phyloP scores from a whole-genome alignment of 2,329 filamentous ascomycete genomes.

The Fonsecaea monophora region DNA sequence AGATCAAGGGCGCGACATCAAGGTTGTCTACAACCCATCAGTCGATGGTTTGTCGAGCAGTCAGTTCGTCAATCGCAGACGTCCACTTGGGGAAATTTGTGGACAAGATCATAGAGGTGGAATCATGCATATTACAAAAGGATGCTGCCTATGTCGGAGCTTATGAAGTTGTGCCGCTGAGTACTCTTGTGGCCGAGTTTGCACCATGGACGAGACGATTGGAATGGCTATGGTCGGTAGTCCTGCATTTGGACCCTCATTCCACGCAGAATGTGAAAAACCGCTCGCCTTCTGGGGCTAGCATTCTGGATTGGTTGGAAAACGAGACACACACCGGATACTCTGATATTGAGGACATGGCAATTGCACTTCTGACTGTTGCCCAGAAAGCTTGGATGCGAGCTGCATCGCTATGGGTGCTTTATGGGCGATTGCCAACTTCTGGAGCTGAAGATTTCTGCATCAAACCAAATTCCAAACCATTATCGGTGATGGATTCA shows the following conservation, averaged over 20 bases:
- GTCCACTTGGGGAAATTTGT: constrained; percentile 82
- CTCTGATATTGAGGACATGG: constrained; percentile 79
- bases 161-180: constrained; percentile 91
- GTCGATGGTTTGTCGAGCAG: constrained; percentile 85
- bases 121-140: constrained; percentile 74
- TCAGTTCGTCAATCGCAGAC: constrained; percentile 77
- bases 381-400: constrained; percentile 92
- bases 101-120: constrained; percentile 81
- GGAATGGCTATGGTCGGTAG: constrained; percentile 82
- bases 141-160: constrained; percentile 84
- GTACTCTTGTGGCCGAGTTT: constrained; percentile 82
- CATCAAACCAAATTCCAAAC: constrained; percentile 60
- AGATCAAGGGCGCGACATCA: constrained; percentile 70
- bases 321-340: constrained; percentile 85
- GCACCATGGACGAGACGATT: constrained; percentile 83
- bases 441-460: constrained; percentile 88
- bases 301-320: constrained; percentile 77
- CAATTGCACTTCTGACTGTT: constrained; percentile 72
- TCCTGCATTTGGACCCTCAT: constrained; percentile 68
- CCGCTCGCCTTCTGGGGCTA: constrained; percentile 60
- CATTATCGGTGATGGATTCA: constrained; percentile 47
- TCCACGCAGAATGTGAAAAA: constrained; percentile 42
- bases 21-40: constrained; percentile 73
- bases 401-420: constrained; percentile 86
- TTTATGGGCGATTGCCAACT: constrained; percentile 82